phyloP scores from a whole-genome alignment of 1,284 basidiomycete species.

The Papiliotrema fonsecae region DNA sequence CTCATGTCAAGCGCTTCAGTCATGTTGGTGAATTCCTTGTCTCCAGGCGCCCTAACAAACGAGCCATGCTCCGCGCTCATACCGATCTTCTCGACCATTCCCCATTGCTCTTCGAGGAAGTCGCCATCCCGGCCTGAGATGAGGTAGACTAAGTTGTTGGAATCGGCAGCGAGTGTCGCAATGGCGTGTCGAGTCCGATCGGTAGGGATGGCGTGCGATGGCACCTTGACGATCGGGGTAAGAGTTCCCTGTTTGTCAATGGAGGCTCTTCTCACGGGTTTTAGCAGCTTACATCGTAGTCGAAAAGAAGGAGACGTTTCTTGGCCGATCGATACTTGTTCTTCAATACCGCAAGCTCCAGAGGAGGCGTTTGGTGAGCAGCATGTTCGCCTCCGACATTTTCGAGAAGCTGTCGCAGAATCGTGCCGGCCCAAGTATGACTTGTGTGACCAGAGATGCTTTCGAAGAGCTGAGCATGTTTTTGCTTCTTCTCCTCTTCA shows the following conservation, averaged over 20 bases:
- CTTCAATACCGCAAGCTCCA: constrained; percentile 63
- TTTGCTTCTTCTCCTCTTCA: constrained; percentile 64
- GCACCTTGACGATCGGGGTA: constrained; percentile 92
- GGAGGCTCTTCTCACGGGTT: neutral
- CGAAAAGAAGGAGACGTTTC: constrained; percentile 89
- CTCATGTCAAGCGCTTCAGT: constrained; percentile 91
- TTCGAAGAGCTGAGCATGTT: constrained; percentile 76
- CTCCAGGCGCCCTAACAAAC: constrained; percentile 74
- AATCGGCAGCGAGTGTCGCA: constrained; percentile 66
- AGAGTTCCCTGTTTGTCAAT: constrained; percentile 68
- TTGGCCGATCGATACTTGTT: constrained; percentile 64
- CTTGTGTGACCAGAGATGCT: constrained; percentile 91
- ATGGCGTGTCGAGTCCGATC: constrained; percentile 71
- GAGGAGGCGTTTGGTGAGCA: constrained; percentile 79
- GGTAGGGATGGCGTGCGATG: constrained; percentile 81
- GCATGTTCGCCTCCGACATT: constrained; percentile 77
- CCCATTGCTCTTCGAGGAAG: constrained; percentile 88
- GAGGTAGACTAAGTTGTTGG: constrained; percentile 88
- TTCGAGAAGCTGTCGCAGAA: constrained; percentile 81
- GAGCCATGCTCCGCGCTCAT: constrained; percentile 96
- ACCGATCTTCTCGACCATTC: constrained; percentile 74
- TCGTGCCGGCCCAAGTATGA: constrained; percentile 89
- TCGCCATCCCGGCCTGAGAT: constrained; percentile 93
- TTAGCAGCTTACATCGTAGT: constrained; percentile 73
- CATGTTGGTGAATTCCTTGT: constrained; percentile 74